Conservation (phyloP, 495 filamentous ascomycete species). For the Penicillium paxilli region DNA sequence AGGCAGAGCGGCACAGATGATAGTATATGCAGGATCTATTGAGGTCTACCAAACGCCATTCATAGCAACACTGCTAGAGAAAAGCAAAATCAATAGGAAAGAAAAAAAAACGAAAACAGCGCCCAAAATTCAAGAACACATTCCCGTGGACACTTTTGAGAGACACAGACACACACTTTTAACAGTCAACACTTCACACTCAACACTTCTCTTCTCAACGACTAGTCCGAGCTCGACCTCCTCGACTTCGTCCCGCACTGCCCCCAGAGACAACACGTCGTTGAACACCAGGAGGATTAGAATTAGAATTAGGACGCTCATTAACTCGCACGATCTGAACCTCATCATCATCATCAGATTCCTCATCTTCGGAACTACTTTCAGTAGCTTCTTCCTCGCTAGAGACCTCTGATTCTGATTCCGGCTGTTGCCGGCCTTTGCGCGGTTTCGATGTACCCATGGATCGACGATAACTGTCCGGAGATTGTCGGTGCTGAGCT, state of each 20-base stretch:
- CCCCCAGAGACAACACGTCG: constrained; percentile 19
- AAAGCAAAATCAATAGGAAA: constrained; percentile 2
- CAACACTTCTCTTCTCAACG: too few species aligned
- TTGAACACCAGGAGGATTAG: constrained; percentile 19
- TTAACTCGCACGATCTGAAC: constrained; percentile 36
- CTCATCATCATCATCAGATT: constrained; percentile 36
- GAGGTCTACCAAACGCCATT: constrained; percentile 9
- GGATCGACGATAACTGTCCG: constrained; percentile 5
- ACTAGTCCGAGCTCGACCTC: constrained; percentile 21
- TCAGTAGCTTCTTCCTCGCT: constrained; percentile 18
- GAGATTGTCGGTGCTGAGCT: constrained; percentile 9
- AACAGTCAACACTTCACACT: neutral
- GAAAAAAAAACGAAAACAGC: neutral
- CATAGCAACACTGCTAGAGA: neutral
- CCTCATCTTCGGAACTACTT: constrained; percentile 22
- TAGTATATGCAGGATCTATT: constrained; percentile 1
- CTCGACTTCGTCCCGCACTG: constrained; percentile 9
- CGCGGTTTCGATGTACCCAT: constrained; percentile 13
- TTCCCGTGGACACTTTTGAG: constrained; percentile 2
- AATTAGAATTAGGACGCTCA: constrained; percentile 27
- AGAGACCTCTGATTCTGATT: constrained; percentile 18
- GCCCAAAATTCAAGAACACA: constrained; percentile 3
- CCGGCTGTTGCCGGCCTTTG: constrained; percentile 14
- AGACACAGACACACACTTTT: constrained; percentile 9
- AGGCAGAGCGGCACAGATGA: too few species aligned